Evolutionary conservation across 164 flowering plant species (phyloP), one percentile per base, ranked within the genome.

Genomic region (Euptelea pleiosperma): DNA sequence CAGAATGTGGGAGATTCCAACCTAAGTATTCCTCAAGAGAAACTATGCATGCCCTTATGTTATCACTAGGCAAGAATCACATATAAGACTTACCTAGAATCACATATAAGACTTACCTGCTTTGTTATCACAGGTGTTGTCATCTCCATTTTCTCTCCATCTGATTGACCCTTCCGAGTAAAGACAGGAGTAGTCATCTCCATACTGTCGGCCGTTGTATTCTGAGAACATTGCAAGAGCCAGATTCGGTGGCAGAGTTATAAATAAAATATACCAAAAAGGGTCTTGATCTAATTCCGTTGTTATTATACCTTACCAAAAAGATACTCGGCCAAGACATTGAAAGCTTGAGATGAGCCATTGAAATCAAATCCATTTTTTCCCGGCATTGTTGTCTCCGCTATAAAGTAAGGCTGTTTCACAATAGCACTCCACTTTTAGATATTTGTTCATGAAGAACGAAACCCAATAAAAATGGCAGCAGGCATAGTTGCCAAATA

Each of bases 131-230:
- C 98, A 39, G 95, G 98, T 29, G 93, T 81, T 52, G 98, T 89
- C 98, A 89, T 92, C 57, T 85, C 95, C 96, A 92, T 84, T 70
- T 71, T 82, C 70, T 82, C 85, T 21, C 96, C 95, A 52, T 72
- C 81, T 18, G 89, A 64, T 64, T 68, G 70, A 60, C 67, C 26
- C 64, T 69, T 77, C 36, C 80, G 79, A 43, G 87, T 87, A 57
- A 77, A 62, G 54, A 92, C 98, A 58, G 98, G 96, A 15, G 95
- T 92, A 8, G 96, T 89, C 98, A 92, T 92, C 63, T 92, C 95
- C 96, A 92, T 92, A 57, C 60, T 77, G 67, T 87, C 86, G 39
- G 53, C 71, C 3, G 41, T 55, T 11, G 75, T 77, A 67, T 92
- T 92, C 96, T 92, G 66, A 14, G 57, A 61, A 60, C 18, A 60